These are phyloP conservation scores for Colletotrichum sp. DNA, from an alignment of 2,329 filamentous ascomycete species.

Conservation along the genomic window DNA sequence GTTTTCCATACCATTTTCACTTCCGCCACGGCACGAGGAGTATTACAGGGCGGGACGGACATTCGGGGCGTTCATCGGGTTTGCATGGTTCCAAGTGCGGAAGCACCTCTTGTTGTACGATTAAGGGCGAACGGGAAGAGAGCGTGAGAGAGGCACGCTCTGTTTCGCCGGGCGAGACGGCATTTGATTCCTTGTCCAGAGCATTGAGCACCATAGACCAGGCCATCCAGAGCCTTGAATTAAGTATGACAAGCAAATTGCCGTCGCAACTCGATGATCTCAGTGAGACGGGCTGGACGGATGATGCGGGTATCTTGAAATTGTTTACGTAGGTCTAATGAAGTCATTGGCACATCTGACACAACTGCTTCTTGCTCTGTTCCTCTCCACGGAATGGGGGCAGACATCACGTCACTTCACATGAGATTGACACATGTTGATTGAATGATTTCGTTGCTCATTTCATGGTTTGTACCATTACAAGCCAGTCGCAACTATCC, in stretches of 20 bases:
- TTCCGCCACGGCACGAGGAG: slow-evolving; percentile 14
- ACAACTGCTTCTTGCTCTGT: not conserved
- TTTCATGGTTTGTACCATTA: slow-evolving; percentile 25
- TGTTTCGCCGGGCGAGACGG: not conserved
- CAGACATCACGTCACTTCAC: not conserved
- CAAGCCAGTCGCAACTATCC: slow-evolving; percentile 26
- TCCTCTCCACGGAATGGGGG: not conserved
- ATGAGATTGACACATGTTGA: not conserved
- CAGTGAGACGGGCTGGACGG: not conserved
- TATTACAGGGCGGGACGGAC: slow-evolving; percentile 13
- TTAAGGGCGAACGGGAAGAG: not conserved
- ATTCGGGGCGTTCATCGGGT: slow-evolving; percentile 9
- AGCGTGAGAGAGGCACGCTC: not conserved
- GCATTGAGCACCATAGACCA: slow-evolving; percentile 15
- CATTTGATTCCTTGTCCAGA: slow-evolving; percentile 2
- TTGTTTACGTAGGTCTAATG: not conserved
- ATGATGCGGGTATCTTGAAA: not conserved
- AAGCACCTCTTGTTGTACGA: slow-evolving; percentile 18
- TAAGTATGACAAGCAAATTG: not conserved
- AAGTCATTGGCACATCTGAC: not conserved
- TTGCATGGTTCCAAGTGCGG: slow-evolving; percentile 13
- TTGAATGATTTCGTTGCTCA: slow-evolving; percentile 25
- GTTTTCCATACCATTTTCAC: slow-evolving; percentile 10
- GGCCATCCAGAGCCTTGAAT: slow-evolving; percentile 9
- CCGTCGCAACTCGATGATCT: not conserved